A percentile compares a stretch with the other conserved stretches of the same genome.
phyloP scores from a whole-genome alignment of 352 stramenopile species.

The Bremia lactucae region DNA sequence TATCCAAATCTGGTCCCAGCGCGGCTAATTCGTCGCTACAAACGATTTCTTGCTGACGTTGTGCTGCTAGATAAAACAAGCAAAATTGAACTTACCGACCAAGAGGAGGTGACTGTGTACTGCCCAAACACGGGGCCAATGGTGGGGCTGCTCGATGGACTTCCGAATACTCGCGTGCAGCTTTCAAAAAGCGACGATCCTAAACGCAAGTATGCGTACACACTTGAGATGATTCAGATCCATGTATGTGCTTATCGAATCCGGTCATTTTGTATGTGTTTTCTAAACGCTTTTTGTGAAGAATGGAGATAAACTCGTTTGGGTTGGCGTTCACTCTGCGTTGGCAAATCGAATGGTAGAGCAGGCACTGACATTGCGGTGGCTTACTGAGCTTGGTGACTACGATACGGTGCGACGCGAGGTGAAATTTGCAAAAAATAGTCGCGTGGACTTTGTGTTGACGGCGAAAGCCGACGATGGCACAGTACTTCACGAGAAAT shows the following conservation, averaged over 20 bases:
- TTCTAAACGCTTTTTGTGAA: conserved; percentile 14
- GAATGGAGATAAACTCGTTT: conserved; percentile 58
- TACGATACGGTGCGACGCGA: conserved; percentile 53
- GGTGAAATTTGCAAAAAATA: conserved; percentile 74
- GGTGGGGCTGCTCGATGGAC: conserved; percentile 57
- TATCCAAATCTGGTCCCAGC: conserved; percentile 50
- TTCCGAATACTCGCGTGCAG: conserved; percentile 51
- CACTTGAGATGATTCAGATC: conserved; percentile 77
- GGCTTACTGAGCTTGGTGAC: conserved; percentile 47
- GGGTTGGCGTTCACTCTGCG: conserved; percentile 71
- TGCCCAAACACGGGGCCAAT: conserved; percentile 79
- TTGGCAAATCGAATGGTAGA: conserved; percentile 77
- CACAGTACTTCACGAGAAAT: conserved; percentile 40
- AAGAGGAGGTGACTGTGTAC: conserved; percentile 54
- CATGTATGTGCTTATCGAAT: conserved; percentile 63
- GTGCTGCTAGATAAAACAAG: conserved; percentile 27
- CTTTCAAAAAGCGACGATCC: conserved; percentile 61
- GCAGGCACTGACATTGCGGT: conserved; percentile 42
- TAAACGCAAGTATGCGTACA: conserved; percentile 80
- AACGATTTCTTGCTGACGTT: conserved; percentile 74
- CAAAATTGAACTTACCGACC: conserved; percentile 5
- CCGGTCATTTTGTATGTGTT: too few species aligned
- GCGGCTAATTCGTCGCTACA: conserved; percentile 61
- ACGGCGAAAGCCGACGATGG: conserved; percentile 21
- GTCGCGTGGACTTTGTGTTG: conserved; percentile 78